Evolutionary conservation across 805 yeast species (phyloP), one percentile per base, ranked within the genome.

Genomic region (Yarrowia bubula): DNA sequence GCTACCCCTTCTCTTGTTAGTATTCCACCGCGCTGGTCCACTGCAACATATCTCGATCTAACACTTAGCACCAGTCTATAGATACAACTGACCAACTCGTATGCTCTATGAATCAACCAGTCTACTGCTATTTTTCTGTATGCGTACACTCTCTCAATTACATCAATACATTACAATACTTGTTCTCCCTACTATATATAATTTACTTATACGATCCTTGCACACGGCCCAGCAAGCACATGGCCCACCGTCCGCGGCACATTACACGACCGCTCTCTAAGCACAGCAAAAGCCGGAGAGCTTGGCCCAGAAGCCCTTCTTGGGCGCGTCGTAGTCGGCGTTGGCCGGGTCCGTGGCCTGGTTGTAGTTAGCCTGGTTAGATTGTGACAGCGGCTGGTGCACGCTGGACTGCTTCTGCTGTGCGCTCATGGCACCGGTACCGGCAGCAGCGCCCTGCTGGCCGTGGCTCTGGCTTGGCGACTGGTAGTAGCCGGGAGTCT

Each of bases 301-400:
- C 39, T 41, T 38, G 47, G 65, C 65, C 65, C 65, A 61, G 41
- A 61, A 38, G 28, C 65, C 65, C 65, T 61, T 61, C 46, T 61
- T 61, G 47, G 65, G 65, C 13, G 46, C 65, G 32, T 61, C 47
- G 38, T 61, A 46, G 44, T 61, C 57, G 58, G 65, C 64, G 51
- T 58, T 58, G 64, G 64, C 64, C 47, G 64, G 64, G 35, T 58
- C 64, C 41, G 64, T 37, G 33, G 50, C 42, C 51, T 58, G 64
- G 64, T 58, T 58, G 17, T 58, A 58, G 51, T 43, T 43, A 43
- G 64, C 64, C 51, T 58, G 64, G 50, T 58, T 58, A 44, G 64
- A 43, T 58, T 43, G 64, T 42, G 50, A 37, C 43, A 58, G 43
- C 51, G 43, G 50, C 51, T 58, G 61, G 61, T 55, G 61, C 47